Conservation (phyloP, 2,329 filamentous ascomycete species). For the Cladobotryum protrusum region DNA sequence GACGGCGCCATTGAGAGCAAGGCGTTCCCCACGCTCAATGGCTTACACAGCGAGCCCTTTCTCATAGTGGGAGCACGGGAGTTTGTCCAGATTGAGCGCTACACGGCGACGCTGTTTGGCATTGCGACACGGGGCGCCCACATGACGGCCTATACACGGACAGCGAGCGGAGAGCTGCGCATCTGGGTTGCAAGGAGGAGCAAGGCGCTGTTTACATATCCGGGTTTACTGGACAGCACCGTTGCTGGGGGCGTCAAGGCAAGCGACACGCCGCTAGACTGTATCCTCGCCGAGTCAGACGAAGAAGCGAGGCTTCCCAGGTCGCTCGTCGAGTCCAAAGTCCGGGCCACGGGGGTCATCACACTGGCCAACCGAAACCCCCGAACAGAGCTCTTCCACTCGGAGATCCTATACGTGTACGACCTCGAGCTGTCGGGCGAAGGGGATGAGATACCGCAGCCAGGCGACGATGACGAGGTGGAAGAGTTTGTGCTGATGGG, state of each 20-base stretch:
- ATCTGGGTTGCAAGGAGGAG: conserved; percentile 69
- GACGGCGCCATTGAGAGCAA: conserved; percentile 30
- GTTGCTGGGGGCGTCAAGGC: conserved; percentile 72
- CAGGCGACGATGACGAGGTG: conserved; percentile 76
- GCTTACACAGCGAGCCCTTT: conserved; percentile 38
- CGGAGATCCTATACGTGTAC: conserved; percentile 59
- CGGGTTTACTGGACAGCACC: conserved; percentile 70
- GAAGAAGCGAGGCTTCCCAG: conserved; percentile 57
- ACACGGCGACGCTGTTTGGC: conserved; percentile 58
- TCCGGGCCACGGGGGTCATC: conserved; percentile 26
- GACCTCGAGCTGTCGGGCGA: conserved; percentile 60
- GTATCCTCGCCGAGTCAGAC: conserved; percentile 62
- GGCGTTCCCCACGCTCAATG: conserved; percentile 34
- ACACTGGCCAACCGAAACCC: conserved; percentile 28
- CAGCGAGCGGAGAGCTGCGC: conserved; percentile 39
- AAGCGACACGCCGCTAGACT: conserved; percentile 58
- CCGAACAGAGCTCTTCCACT: conserved; percentile 25
- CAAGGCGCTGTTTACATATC: conserved; percentile 63
- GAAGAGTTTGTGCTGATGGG: conserved; percentile 65
- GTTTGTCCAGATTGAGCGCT: conserved; percentile 49
- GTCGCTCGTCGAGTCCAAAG: conserved; percentile 19
- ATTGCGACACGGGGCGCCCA: conserved; percentile 61
- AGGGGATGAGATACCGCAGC: conserved; percentile 52
- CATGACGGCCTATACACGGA: conserved; percentile 53
- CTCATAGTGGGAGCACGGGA: conserved; percentile 32